These are phyloP conservation scores for Sphaerulina vaccinii DNA, from an alignment of 2,329 filamentous ascomycete genomes.

Conservation along the genomic window DNA sequence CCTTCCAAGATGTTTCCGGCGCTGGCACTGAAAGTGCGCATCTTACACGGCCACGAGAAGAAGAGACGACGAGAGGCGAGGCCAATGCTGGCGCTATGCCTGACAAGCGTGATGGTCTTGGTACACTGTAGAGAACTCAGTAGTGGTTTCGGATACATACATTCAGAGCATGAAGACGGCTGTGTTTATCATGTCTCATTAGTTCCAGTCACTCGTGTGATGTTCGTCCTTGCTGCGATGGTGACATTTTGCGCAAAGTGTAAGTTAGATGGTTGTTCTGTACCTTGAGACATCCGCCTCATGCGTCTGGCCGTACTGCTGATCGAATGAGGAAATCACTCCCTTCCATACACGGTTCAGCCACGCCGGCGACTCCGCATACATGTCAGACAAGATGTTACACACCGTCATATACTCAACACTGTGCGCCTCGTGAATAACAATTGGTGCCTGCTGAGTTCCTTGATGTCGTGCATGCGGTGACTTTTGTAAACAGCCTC, in stretches of 20 bases:
- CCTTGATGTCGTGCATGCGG: not conserved
- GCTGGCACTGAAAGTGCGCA: conserved; percentile 2
- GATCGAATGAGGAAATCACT: too few species aligned
- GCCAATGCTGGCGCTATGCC: conserved; percentile 17
- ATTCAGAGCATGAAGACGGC: too few species aligned
- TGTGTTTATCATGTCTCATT: not conserved
- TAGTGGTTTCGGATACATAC: too few species aligned
- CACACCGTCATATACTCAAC: not conserved
- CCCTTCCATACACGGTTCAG: too few species aligned
- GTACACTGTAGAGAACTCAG: not conserved
- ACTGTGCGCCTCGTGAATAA: not conserved
- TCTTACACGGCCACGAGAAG: conserved; percentile 19
- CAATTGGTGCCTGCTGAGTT: not conserved
- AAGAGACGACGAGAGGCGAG: conserved; percentile 20
- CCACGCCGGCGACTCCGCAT: not conserved
- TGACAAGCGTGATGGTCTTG: conserved; percentile 9
- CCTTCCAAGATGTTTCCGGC: conserved; percentile 10
- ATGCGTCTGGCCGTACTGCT: too few species aligned
- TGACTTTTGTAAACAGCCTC: not conserved
- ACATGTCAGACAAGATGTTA: not conserved
- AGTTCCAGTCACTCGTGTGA: not conserved
- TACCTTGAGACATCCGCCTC: too few species aligned
- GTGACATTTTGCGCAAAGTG: too few species aligned
- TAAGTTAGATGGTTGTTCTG: too few species aligned
- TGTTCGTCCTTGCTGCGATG: not conserved